Base-by-base conservation (phyloP, 106 monocot species). In the Dendrobium officinale region DNA sequence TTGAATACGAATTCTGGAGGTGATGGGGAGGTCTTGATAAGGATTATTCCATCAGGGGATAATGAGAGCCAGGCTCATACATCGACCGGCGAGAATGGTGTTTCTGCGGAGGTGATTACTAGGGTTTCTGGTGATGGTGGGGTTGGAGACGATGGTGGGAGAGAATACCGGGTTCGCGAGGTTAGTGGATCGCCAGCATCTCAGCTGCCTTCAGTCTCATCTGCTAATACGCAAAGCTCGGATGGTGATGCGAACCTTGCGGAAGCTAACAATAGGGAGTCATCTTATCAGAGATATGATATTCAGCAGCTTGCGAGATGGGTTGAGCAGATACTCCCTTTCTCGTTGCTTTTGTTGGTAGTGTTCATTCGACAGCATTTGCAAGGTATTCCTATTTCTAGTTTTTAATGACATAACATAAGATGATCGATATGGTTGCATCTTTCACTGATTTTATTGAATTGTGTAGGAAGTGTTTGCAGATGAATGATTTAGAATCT, bases 321-420 rank as follows among this genome's bases (percentile, higher is more conserved):
- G 94, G 82, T 94, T n/a, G 97, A 98, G 81, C 94, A 94, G 94
- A 88, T 98, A 83, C 80, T 98, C 19, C 97, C 97, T 0, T 98
- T 94, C 82, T 92, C 94, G 19, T 58, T 98, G 61, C 92, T 98
- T 61, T 81, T 98, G n/a, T 72, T 98, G 80, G 90, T 98, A 10
- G 97, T 98, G 26, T 98, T 98, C 85, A 94, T 98, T 54, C 86
- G 97, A 45, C 97, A 98, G 68, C 97, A 98, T 86, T 87, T 98
- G 81, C 97, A 95, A 92, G 97, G 97, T 98, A 87, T 75, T 7
- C 13, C 72, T 47, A 6, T 59, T 59, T 19, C 59, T 20, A 20
- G 59, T 59, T 55, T 55, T 17, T 37, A 37, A 54, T 54, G 51
- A 9, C 8, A 54, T 9, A 5, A 54, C 51, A 54, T 54, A 54